Percentiles rank a stretch among this genome's conserved stretches.
Conservation (phyloP, 768 basidiomycete species). For the Boletus fagicola region DNA sequence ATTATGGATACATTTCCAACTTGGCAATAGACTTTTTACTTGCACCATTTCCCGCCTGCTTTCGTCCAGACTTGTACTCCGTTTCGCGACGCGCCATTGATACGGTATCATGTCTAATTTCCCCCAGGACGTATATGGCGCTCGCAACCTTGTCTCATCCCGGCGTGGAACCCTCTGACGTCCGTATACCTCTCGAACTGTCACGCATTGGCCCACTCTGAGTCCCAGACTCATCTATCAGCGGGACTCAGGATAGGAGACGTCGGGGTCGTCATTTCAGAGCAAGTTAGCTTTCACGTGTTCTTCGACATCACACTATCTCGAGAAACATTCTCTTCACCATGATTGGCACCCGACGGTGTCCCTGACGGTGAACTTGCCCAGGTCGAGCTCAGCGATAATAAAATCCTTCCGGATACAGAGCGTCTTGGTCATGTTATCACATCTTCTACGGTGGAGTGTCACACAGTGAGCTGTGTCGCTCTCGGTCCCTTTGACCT, state of each 20-base stretch:
- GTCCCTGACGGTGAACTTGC: slow-evolving; percentile 24
- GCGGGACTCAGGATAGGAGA: background rate
- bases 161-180: slow-evolving; percentile 29
- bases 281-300: slow-evolving; percentile 30
- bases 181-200: slow-evolving; percentile 21
- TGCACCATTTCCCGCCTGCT: background rate
- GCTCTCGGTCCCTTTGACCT: background rate
- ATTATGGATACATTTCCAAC: background rate
- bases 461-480: background rate
- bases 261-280: slow-evolving; percentile 19
- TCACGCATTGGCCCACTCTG: background rate
- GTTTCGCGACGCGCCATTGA: background rate
- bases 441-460: background rate
- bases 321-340: slow-evolving; percentile 22
- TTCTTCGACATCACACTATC: slow-evolving; percentile 33
- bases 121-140: background rate
- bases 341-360: background rate
- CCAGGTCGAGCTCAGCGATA: slow-evolving; percentile 8
- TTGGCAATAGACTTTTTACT: background rate
- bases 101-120: background rate
- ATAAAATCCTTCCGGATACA: background rate
- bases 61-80: background rate
- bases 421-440: background rate
- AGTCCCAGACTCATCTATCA: slow-evolving; percentile 22
- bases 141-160: background rate